Percentiles rank a stretch among this genome's conserved stretches.
Conservation (phyloP, 192 early-diverging fungal genomes). For the Piromyces sp. region DNA sequence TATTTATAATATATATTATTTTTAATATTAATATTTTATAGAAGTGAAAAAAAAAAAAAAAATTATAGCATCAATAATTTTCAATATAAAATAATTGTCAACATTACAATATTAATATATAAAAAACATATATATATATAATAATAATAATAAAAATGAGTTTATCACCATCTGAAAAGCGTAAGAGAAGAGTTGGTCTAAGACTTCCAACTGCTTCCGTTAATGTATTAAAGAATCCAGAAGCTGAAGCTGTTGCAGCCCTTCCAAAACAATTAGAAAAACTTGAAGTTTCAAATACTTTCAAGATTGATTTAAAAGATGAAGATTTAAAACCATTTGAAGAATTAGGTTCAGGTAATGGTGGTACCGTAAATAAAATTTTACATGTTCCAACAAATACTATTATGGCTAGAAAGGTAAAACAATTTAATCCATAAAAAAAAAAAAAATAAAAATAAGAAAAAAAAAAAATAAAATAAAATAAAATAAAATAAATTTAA, state of each 20-base stretch:
- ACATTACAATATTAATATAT: too few relatives aligned
- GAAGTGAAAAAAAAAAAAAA: too few relatives aligned
- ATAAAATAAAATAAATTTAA: too few relatives aligned
- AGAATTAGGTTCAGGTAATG: conserved; percentile 81
- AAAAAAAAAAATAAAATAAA: too few relatives aligned
- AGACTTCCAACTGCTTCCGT: background rate
- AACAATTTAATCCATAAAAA: too few relatives aligned
- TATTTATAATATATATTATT: too few relatives aligned
- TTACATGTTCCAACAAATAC: conserved; percentile 48
- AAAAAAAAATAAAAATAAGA: too few relatives aligned
- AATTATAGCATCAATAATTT: too few relatives aligned
- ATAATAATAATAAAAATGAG: background rate
- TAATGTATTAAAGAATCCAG: background rate
- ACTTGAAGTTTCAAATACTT: conserved; percentile 19
- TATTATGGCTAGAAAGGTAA: conserved; percentile 18
- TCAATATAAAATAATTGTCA: too few relatives aligned
- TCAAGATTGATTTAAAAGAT: conserved; percentile 51
- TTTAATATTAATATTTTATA: too few relatives aligned
- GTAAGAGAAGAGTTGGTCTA: background rate
- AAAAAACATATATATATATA: too few relatives aligned
- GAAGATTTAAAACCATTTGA: conserved; percentile 57
- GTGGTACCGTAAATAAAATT: conserved; percentile 82
- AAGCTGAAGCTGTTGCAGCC: background rate
- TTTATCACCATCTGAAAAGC: background rate
- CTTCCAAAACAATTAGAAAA: background rate